phyloP scores from a whole-genome alignment of 1,139 yeast species.

The Pichia sp. region DNA sequence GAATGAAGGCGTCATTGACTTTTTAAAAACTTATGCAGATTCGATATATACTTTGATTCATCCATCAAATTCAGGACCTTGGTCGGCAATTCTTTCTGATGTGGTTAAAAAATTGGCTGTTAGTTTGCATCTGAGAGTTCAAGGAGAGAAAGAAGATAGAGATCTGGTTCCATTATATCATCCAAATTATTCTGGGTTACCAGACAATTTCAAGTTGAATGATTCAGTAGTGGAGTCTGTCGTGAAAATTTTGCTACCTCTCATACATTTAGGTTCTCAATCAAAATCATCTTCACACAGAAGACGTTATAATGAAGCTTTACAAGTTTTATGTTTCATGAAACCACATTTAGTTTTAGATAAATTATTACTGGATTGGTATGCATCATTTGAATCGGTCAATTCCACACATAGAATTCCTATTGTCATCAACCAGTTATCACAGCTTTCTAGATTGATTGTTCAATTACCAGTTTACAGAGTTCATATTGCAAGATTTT shows the following conservation, averaged over 20 bases:
- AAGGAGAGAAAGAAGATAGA: slow-evolving; percentile 39
- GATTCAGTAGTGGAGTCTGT: slow-evolving; percentile 41
- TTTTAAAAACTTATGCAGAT: slow-evolving; percentile 50
- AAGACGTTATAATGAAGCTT: slow-evolving; percentile 52
- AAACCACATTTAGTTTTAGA: slow-evolving; percentile 61
- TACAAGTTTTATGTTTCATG: slow-evolving; percentile 60
- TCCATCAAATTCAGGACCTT: slow-evolving; percentile 83
- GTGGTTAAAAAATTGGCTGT: slow-evolving; percentile 50
- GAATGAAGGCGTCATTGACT: slow-evolving; percentile 45
- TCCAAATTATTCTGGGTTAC: slow-evolving; percentile 40
- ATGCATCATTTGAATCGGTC: slow-evolving; percentile 72
- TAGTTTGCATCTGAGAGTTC: slow-evolving; percentile 53
- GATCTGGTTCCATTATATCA: slow-evolving; percentile 27
- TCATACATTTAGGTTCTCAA: slow-evolving; percentile 69
- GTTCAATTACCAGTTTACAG: slow-evolving; percentile 60
- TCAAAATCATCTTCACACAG: slow-evolving; percentile 59
- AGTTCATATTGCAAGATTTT: slow-evolving; percentile 69
- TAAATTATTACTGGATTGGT: slow-evolving; percentile 61
- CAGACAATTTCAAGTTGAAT: slow-evolving; percentile 41
- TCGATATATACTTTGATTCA: slow-evolving; percentile 82
- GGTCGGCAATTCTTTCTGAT: slow-evolving; percentile 71
- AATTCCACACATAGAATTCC: slow-evolving; percentile 78
- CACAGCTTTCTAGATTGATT: slow-evolving; percentile 62
- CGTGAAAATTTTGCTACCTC: slow-evolving; percentile 50
- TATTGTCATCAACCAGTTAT: slow-evolving; percentile 64